phyloP scores from a whole-genome alignment of 1,284 basidiomycete genomes.

The Trichosporon faecale region DNA sequence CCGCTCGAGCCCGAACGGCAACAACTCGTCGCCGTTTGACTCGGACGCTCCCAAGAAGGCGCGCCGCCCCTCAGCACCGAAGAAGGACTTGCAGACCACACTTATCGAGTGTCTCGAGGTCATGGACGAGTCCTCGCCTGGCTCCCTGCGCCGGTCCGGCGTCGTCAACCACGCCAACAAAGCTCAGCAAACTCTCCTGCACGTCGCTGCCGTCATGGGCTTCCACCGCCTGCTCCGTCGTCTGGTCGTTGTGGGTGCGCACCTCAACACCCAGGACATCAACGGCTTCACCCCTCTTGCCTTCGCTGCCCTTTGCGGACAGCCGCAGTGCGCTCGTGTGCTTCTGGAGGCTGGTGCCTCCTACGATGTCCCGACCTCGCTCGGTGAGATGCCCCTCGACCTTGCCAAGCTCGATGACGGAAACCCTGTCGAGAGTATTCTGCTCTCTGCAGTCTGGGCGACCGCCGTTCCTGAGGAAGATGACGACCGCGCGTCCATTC shows the following conservation, averaged over 20 bases:
- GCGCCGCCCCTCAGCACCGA: conserved; percentile 30
- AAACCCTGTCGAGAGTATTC: conserved; percentile 53
- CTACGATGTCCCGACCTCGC: conserved; percentile 67
- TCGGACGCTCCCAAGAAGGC: conserved; percentile 36
- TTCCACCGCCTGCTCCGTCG: conserved; percentile 70
- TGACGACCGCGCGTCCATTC: conserved; percentile 14
- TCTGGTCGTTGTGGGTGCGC: conserved; percentile 68
- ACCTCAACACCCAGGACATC: conserved; percentile 77
- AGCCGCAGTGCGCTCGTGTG: conserved; percentile 63
- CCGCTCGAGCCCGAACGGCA: conserved; percentile 29
- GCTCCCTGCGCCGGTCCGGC: conserved; percentile 53
- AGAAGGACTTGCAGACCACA: conserved; percentile 63
- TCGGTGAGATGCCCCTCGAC: conserved; percentile 77
- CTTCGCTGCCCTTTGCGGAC: conserved; percentile 71
- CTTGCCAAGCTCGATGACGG: conserved; percentile 62
- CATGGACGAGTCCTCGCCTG: conserved; percentile 40
- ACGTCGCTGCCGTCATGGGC: conserved; percentile 78
- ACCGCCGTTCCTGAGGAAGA: conserved; percentile 19
- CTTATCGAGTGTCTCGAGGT: conserved; percentile 69
- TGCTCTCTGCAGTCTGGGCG: conserved; percentile 49
- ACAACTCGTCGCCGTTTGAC: conserved; percentile 25
- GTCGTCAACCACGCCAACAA: conserved; percentile 64
- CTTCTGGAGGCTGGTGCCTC: conserved; percentile 78
- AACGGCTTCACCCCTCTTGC: conserved; percentile 90
- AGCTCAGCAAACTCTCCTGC: conserved; percentile 75